phyloP scores from a whole-genome alignment of 352 stramenopile genomes.

The Thalassiosira tumida region DNA sequence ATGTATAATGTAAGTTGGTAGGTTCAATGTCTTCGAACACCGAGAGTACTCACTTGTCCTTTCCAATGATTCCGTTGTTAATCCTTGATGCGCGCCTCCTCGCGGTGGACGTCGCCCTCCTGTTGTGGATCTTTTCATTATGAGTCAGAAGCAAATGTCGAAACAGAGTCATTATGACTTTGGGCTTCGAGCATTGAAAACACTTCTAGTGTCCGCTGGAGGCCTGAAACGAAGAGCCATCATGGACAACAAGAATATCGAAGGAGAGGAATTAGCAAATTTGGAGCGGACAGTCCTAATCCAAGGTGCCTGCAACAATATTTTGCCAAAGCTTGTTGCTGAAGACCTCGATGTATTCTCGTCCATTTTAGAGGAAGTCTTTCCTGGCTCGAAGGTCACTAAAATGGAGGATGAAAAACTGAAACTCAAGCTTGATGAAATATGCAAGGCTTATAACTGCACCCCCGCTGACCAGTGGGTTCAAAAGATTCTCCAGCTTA shows the following conservation, averaged over 20 bases:
- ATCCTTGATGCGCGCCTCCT: too few species aligned
- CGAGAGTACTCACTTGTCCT: too few species aligned
- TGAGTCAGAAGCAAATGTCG: constrained; percentile 98
- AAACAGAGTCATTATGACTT: constrained; percentile 99
- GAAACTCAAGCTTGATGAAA: constrained; percentile 92
- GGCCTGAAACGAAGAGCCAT: constrained; percentile 97
- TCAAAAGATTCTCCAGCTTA: constrained; percentile 99
- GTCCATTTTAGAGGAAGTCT: constrained; percentile 97
- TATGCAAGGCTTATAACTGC: constrained; percentile 94
- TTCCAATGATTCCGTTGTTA: too few species aligned
- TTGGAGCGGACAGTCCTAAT: constrained; percentile 96
- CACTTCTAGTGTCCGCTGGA: constrained; percentile 97
- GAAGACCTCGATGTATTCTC: constrained; percentile 97
- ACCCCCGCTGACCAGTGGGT: constrained; percentile 94
- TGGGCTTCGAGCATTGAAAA: constrained; percentile 99
- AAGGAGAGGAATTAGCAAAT: constrained; percentile 81
- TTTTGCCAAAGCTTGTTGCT: constrained; percentile 99
- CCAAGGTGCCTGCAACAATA: constrained; percentile 98
- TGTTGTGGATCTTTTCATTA: constrained; percentile 98
- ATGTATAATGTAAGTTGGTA: too few species aligned
- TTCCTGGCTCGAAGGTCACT: constrained; percentile 92
- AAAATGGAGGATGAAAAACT: constrained; percentile 93
- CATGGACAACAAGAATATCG: constrained; percentile 86
- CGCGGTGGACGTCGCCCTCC: too few species aligned
- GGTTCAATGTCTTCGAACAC: too few species aligned